Evolutionary conservation across 371 early-diverging fungal genomes (phyloP).

Genomic region (Actinomortierella ambigua): DNA sequence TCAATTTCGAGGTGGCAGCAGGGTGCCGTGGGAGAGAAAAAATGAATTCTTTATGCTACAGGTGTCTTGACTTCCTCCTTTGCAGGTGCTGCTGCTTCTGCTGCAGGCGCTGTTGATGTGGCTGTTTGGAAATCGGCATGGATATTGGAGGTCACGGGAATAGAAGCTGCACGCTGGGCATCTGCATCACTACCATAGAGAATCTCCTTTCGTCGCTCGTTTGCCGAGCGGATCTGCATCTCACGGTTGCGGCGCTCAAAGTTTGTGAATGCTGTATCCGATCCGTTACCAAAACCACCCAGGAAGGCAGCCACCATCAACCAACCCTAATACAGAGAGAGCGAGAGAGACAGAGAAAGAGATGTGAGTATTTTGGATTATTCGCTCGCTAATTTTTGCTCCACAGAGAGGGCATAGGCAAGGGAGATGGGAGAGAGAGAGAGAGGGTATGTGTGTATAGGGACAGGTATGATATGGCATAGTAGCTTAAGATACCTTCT

Average conservation of each 20-base stretch:
- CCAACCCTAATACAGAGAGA: conserved; percentile 20
- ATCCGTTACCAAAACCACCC: conserved; percentile 44
- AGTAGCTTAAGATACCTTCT: conserved; percentile 28
- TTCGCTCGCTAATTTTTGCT: background rate
- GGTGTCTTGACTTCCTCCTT: no score
- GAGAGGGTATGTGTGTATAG: background rate
- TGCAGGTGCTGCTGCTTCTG: no score
- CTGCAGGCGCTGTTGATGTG: no score
- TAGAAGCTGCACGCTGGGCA: conserved; percentile 15
- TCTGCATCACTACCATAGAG: conserved; percentile 22
- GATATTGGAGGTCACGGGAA: conserved; percentile 1
- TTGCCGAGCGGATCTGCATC: conserved; percentile 33
- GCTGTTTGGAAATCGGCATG: no score
- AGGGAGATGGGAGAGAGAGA: background rate
- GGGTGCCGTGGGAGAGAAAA: no score
- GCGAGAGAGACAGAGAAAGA: background rate
- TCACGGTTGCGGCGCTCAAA: conserved; percentile 40
- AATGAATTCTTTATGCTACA: no score
- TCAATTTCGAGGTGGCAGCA: no score
- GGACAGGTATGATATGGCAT: background rate
- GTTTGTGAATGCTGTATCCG: conserved; percentile 43
- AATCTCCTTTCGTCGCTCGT: conserved; percentile 33
- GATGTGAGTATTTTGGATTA: background rate
- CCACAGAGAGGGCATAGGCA: background rate
- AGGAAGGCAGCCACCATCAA: conserved; percentile 42